Base-by-base conservation (phyloP, 1,139 yeast species). In the Debaryomyces nepalensis region DNA sequence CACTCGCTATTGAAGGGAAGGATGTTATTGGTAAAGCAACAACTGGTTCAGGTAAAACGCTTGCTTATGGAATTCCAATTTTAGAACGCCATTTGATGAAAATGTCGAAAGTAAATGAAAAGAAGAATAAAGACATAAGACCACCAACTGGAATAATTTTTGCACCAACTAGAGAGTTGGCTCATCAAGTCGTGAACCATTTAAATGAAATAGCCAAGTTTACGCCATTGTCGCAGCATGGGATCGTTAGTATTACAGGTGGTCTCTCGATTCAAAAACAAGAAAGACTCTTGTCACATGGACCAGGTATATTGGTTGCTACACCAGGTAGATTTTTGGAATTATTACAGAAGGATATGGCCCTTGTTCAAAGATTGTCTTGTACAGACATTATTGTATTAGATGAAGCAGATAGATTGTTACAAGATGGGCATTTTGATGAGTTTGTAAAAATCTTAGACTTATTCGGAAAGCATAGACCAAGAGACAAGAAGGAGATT, bases 31-130 rank as follows among this genome's bases (percentile, higher is more conserved):
- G 99, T 44, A 95, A 93, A 58, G 99, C 99, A 8, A 85, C 95
- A 6, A 95, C 99, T 1, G 99, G 99, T 61, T 89, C 97, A 0
- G 99, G 99, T 73, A 93, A 93, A 59, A 93, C 99, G 0, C 71
- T 91, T 44, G 99, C 99, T 0, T 93, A 89, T 60, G 97, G 97
- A 38, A 79, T 93, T 19, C 98, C 99, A n/a, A 84, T 95, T 20
- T 64, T 93, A 45, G 97, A 95, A 57, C 77, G 76, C 41, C 71
- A 82, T 40, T 56, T 81, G 11, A 41, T 59, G 5, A 61, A 67
- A 18, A 45, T 63, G 26, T 51, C 52, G 6, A 41, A 45, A 14
- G 54, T 56, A 26, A 55, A 59, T 35, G 54, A 55, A 2, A 63
- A 65, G 39, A 52, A 51, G 15, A 53, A 57, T 11, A 59, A 60